phyloP scores from a whole-genome alignment of 1,284 basidiomycete genomes.

The Termitomyces sp. region DNA sequence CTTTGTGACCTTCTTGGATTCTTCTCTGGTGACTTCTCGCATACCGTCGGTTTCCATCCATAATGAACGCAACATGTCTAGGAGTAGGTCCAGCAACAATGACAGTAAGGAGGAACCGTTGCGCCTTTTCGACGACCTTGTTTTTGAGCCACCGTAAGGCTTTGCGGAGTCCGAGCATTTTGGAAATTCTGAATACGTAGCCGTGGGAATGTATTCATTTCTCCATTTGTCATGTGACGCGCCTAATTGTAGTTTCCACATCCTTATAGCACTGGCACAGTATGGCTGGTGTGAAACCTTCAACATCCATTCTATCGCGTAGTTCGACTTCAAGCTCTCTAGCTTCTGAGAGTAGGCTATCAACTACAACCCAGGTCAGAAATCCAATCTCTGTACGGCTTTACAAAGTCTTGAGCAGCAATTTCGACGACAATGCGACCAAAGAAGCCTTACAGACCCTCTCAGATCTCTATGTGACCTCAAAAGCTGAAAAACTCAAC shows the following conservation, averaged over 20 bases:
- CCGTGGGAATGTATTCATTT: conserved; percentile 10
- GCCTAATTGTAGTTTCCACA: too few relatives aligned
- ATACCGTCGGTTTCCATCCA: conserved; percentile 97
- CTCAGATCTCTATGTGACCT: conserved; percentile 63
- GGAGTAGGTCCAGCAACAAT: conserved; percentile 85
- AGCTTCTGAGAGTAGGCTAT: not conserved
- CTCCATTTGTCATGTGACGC: not conserved
- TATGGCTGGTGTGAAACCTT: conserved; percentile 5
- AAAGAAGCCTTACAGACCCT: conserved; percentile 82
- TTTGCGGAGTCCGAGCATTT: conserved; percentile 7
- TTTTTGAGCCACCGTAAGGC: conserved; percentile 26
- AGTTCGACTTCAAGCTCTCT: conserved; percentile 7
- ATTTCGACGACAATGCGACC: conserved; percentile 78
- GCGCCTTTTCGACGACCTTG: conserved; percentile 28
- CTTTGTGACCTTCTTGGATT: conserved; percentile 76
- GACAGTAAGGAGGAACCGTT: conserved; percentile 51
- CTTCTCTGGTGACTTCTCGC: conserved; percentile 68
- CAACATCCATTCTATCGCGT: conserved; percentile 7
- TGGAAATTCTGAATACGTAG: conserved; percentile 3
- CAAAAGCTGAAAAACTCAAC: conserved; percentile 27
- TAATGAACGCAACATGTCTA: conserved; percentile 90
- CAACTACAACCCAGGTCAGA: conserved; percentile 20
- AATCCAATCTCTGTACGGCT: conserved; percentile 80
- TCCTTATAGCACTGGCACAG: too few relatives aligned
- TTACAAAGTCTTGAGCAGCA: conserved; percentile 83